Evolutionary conservation across 164 flowering plant genomes (phyloP).

Genomic region (Nelumbo lutea): DNA sequence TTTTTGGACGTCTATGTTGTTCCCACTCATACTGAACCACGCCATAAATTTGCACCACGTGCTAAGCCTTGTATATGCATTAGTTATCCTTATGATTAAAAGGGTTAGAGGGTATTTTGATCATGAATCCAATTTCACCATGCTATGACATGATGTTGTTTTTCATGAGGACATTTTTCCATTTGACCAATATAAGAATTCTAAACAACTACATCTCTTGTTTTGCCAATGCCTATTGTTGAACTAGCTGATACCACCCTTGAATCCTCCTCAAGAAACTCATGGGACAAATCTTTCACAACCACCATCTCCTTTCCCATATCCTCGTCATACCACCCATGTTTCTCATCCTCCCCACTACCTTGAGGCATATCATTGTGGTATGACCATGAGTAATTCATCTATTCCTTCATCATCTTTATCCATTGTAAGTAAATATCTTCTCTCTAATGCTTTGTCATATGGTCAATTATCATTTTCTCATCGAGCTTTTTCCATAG

Average conservation of each 20-base stretch:
- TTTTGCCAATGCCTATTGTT: too few species aligned
- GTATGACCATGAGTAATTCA: not conserved
- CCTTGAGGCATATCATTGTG: not conserved
- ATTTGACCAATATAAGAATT: not conserved
- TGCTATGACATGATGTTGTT: constrained; percentile 14
- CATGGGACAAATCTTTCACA: not conserved
- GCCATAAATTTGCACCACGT: constrained; percentile 11
- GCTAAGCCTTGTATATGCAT: not conserved
- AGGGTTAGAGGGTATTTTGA: not conserved
- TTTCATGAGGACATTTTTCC: constrained; percentile 9
- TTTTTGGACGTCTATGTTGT: not conserved
- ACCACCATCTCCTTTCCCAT: not conserved
- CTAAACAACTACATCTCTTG: too few species aligned
- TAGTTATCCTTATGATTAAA: not conserved
- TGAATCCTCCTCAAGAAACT: not conserved
- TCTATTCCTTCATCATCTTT: not conserved
- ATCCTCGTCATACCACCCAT: not conserved
- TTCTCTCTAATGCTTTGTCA: constrained; percentile 4
- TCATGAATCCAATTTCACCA: not conserved
- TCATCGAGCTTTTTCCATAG: constrained; percentile 18
- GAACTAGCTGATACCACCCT: not conserved
- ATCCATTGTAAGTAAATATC: constrained; percentile 5
- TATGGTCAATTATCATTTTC: constrained; percentile 1
- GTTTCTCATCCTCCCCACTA: not conserved
- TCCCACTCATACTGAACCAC: not conserved